Base-by-base conservation (phyloP, 192 early-diverging fungal species). In the Geranomyces variabilis region DNA sequence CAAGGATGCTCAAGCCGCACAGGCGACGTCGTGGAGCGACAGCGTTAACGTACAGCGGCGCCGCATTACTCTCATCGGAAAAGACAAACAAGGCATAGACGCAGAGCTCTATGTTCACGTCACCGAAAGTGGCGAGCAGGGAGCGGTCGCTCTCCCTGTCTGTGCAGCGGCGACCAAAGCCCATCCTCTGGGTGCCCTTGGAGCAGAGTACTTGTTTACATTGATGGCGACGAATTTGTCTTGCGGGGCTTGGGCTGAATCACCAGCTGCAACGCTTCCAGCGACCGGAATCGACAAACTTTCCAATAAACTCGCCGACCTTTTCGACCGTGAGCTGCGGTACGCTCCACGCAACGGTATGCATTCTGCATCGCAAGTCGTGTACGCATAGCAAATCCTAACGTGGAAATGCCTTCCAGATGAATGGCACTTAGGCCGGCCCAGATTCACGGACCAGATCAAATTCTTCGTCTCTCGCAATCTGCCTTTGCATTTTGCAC, bases 251-350 rank as follows among this genome's bases (percentile, higher is more conserved):
- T 53, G 51, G 51, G 17, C 51, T 4, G 10, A 3, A 41, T 3
- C 36, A 41, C 36, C 36, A 10, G 10, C 36, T 3, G 51, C 17
- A 53, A 53, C 4, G 7, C 24, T 4, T 24, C 2, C 51, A 53
- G 51, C 46, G 46, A 19, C 3, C 24, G n/a, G 15, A 4, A 53
- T 53, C 17, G 51, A 53, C 51, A 53, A n/a, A 17, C 19, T 53
- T 15, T 24, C 51, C 91, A 7, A 61, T 19, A 5, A 33, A 3
- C 59, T 61, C 7, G 59, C 29, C 19, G 59, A 61, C 29, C 26
- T 61, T 4, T 61, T 61, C 19, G 59, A 61, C 34, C 28, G 29
- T 24, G 59, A 61, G 29, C 59, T 61, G 6, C 59, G 59, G 3
- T 61, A 61, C 29, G 59, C 26, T n/a, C 59, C 59, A 19, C 22